A percentile compares a stretch with the other conserved stretches of the same genome.
phyloP scores from a whole-genome alignment of 805 yeast species.

The Candida hispaniensis region DNA sequence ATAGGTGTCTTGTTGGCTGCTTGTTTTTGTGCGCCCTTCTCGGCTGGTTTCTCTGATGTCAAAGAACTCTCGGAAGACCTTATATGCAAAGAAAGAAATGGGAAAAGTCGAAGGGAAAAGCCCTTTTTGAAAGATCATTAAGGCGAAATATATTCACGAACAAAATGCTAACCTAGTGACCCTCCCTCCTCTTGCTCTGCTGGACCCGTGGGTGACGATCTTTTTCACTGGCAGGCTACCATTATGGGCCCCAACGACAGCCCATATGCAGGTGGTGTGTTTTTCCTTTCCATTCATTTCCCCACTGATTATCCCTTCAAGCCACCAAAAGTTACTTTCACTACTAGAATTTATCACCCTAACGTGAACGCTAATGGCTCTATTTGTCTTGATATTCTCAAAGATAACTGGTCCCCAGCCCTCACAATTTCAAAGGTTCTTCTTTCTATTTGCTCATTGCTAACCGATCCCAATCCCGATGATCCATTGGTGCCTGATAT shows the following conservation, averaged over 20 bases:
- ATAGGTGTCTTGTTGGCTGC: too few species aligned
- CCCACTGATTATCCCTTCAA: slow-evolving; percentile 99
- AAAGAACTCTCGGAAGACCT: too few species aligned
- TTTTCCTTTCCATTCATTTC: slow-evolving; percentile 91
- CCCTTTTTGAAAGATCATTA: neutral
- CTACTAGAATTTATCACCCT: slow-evolving; percentile 95
- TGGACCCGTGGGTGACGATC: slow-evolving; percentile 96
- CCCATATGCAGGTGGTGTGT: slow-evolving; percentile 79
- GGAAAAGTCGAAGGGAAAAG: neutral
- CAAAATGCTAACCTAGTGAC: slow-evolving; percentile 47
- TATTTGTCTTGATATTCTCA: slow-evolving; percentile 91
- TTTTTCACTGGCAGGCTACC: slow-evolving; percentile 99
- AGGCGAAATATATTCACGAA: neutral
- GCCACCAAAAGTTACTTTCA: slow-evolving; percentile 89
- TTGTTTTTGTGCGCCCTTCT: slow-evolving; percentile 1
- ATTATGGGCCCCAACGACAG: slow-evolving; percentile 98
- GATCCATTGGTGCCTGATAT: slow-evolving; percentile 98
- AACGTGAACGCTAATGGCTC: slow-evolving; percentile 93
- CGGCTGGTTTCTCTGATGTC: slow-evolving; percentile 3
- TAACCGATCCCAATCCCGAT: slow-evolving; percentile 97
- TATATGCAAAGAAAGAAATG: too few species aligned
- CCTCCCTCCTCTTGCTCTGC: slow-evolving; percentile 99
- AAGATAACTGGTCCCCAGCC: slow-evolving; percentile 99
- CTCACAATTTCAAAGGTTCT: slow-evolving; percentile 91
- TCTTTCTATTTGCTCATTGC: slow-evolving; percentile 85